Evolutionary conservation across 2,329 filamentous ascomycete genomes (phyloP).

Genomic region (Tolypocladium ovalisporum): DNA sequence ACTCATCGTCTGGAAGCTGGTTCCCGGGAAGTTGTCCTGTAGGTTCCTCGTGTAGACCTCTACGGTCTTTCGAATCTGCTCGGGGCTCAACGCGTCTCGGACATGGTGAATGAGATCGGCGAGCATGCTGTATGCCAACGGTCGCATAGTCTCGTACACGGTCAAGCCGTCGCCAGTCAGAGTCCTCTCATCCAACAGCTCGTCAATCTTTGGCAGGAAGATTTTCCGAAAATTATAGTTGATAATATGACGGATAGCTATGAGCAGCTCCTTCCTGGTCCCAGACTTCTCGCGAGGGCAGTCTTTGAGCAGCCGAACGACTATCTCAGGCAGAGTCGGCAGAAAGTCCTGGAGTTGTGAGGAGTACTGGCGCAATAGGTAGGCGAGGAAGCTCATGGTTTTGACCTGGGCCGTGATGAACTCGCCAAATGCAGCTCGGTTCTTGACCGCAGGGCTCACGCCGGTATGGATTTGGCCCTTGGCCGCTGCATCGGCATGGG

Average conservation of each 20-base stretch:
- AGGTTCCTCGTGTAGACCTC: slow-evolving; percentile 96
- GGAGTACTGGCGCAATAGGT: slow-evolving; percentile 78
- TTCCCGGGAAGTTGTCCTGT: slow-evolving; percentile 91
- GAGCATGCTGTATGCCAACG: slow-evolving; percentile 94
- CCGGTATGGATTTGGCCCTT: slow-evolving; percentile 81
- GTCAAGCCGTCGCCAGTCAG: slow-evolving; percentile 93
- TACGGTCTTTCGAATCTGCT: slow-evolving; percentile 91
- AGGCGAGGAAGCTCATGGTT: slow-evolving; percentile 97
- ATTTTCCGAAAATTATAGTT: slow-evolving; percentile 98
- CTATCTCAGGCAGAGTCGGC: slow-evolving; percentile 72
- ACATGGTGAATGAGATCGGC: slow-evolving; percentile 97
- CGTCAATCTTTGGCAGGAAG: slow-evolving; percentile 88
- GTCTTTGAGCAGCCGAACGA: slow-evolving; percentile 84
- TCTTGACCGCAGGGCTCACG: slow-evolving; percentile 87
- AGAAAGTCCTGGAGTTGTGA: slow-evolving; percentile 83
- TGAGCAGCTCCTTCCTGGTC: slow-evolving; percentile 85
- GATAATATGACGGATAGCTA: slow-evolving; percentile 95
- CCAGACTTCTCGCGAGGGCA: slow-evolving; percentile 91
- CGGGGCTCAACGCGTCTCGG: slow-evolving; percentile 72
- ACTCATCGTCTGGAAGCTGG: slow-evolving; percentile 99
- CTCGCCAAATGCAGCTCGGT: slow-evolving; percentile 87
- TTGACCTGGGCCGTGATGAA: slow-evolving; percentile 98
- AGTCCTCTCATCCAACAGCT: slow-evolving; percentile 85
- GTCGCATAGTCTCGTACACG: slow-evolving; percentile 92
- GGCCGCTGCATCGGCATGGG: slow-evolving; percentile 72